Conservation (phyloP, 2,329 filamentous ascomycete species). For the Fusarium sublunatum region DNA sequence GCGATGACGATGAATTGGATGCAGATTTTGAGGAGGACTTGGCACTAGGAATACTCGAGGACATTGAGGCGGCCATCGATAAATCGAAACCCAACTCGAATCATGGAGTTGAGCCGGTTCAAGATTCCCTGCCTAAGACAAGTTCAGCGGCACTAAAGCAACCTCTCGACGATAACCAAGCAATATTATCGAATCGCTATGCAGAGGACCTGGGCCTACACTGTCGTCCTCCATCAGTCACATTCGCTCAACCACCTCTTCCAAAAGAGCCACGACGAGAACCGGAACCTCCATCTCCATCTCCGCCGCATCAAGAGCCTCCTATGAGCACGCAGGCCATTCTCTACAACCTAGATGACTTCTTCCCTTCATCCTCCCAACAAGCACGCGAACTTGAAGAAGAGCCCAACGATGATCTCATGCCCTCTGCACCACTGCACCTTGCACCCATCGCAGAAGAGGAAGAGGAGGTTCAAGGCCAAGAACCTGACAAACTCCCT, state of each 20-base stretch:
- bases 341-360: conserved; percentile 63
- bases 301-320: conserved; percentile 40
- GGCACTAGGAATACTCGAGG: conserved; percentile 42
- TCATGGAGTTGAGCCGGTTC: not conserved
- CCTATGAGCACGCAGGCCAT: conserved; percentile 64
- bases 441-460: conserved; percentile 27
- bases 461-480: conserved; percentile 20
- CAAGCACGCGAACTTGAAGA: conserved; percentile 64
- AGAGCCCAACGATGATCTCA: conserved; percentile 30
- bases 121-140: not conserved
- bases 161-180: not conserved
- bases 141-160: not conserved
- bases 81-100: not conserved
- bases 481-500: conserved; percentile 23
- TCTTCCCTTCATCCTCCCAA: conserved; percentile 68
- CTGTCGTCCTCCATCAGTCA: conserved; percentile 13
- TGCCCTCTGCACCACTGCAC: conserved; percentile 7
- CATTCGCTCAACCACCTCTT: conserved; percentile 5
- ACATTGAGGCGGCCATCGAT: conserved; percentile 35
- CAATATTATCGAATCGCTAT: conserved; percentile 14
- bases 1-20: conserved; percentile 45
- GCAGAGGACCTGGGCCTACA: conserved; percentile 38
- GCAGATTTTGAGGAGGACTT: conserved; percentile 43
- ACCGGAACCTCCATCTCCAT: conserved; percentile 26
- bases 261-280: conserved; percentile 4